Conservation (phyloP, 805 yeast species). For the Starmerella riodocensis region DNA sequence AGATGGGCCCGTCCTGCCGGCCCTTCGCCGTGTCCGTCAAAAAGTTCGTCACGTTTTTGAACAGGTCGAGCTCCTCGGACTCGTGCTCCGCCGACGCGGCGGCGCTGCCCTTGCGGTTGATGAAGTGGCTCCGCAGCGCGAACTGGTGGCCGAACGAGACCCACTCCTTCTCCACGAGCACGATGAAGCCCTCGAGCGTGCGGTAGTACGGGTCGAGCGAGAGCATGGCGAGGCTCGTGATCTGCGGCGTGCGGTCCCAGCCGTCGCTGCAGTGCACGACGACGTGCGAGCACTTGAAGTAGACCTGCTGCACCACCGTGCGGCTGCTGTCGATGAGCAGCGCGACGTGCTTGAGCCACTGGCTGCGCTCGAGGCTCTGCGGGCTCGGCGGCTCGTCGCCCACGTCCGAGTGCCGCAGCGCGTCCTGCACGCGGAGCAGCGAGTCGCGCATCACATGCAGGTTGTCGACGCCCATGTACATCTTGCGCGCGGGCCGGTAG, state of each 20-base stretch:
- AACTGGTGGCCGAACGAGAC: conserved; percentile 86
- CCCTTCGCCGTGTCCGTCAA: conserved; percentile 20
- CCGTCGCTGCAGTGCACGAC: conserved; percentile 94
- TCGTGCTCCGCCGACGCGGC: conserved; percentile 7
- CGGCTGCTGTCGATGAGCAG: conserved; percentile 64
- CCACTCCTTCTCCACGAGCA: conserved; percentile 89
- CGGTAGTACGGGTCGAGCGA: conserved; percentile 85
- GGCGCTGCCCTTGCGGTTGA: conserved; percentile 4
- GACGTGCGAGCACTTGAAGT: conserved; percentile 68
- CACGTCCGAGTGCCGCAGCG: conserved; percentile 55
- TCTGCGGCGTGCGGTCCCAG: conserved; percentile 94
- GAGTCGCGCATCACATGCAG: conserved; percentile 92
- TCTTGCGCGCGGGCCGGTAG: conserved; percentile 55
- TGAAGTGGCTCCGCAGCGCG: conserved; percentile 40
- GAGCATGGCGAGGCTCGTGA: conserved; percentile 67
- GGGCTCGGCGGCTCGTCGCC: conserved; percentile 40
- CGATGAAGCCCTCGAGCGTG: conserved; percentile 76
- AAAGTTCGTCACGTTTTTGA: conserved; percentile 36
- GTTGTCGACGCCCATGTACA: conserved; percentile 83
- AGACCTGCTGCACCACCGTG: conserved; percentile 65
- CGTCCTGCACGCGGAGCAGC: conserved; percentile 45
- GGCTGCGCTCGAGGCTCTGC: conserved; percentile 46
- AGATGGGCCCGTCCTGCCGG: conserved; percentile 66
- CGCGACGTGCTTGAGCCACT: conserved; percentile 66
- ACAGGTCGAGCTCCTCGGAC: conserved; percentile 28